A percentile compares a stretch with the other conserved stretches of the same genome.
phyloP scores from a whole-genome alignment of 2,329 filamentous ascomycete genomes.

The Diaporthe sp. region DNA sequence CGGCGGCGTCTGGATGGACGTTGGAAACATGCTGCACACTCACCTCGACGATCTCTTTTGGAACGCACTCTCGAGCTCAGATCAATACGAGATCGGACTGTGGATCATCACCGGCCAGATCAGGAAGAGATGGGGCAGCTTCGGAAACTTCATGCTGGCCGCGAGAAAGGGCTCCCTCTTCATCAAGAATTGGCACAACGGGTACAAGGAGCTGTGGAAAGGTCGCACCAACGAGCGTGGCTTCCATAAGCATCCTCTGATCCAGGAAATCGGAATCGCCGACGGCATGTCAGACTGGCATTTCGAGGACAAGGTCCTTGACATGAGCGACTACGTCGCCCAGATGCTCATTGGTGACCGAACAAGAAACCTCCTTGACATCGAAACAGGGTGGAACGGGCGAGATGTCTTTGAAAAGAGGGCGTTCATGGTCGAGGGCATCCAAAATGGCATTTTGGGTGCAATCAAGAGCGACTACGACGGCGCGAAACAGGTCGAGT shows the following conservation, averaged over 20 bases:
- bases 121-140: constrained; percentile 24
- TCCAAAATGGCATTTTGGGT: not conserved
- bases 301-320: constrained; percentile 3
- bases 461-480: constrained; percentile 24
- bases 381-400: constrained; percentile 1
- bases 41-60: constrained; percentile 51
- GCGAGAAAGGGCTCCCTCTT: constrained; percentile 56
- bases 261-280: constrained; percentile 10
- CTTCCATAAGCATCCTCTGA: constrained; percentile 45
- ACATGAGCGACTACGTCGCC: constrained; percentile 28
- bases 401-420: not conserved
- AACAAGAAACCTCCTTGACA: constrained; percentile 6
- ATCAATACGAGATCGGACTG: constrained; percentile 50
- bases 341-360: constrained; percentile 25
- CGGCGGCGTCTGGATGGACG: constrained; percentile 55
- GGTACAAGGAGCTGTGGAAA: constrained; percentile 53
- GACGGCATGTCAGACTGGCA: constrained; percentile 18
- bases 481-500: constrained; percentile 22
- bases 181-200: constrained; percentile 57
- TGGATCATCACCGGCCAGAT: constrained; percentile 44
- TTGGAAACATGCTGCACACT: constrained; percentile 51
- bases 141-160: constrained; percentile 46
- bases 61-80: constrained; percentile 48
- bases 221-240: constrained; percentile 44
- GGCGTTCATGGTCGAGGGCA: constrained; percentile 17